phyloP scores from a whole-genome alignment of 1,284 basidiomycete genomes.

The Sporisorium scitamineum region DNA sequence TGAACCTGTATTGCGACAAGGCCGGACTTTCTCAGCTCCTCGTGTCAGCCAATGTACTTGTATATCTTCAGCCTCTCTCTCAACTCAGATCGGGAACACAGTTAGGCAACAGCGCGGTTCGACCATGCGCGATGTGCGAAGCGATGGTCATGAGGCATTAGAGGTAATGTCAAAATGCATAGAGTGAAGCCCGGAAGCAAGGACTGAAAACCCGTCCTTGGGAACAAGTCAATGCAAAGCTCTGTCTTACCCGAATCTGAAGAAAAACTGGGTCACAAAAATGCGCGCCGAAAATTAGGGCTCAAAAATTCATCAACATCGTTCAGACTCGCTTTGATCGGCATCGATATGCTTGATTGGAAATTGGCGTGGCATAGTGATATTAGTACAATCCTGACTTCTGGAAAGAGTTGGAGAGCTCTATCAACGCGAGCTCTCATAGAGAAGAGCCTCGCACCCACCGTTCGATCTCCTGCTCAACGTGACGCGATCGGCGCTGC shows the following conservation, averaged over 20 bases:
- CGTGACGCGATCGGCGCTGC: slow-evolving; percentile 42
- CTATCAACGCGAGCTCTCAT: background rate
- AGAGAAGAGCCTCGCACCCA: slow-evolving; percentile 36
- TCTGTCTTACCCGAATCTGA: no score
- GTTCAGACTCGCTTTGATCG: background rate
- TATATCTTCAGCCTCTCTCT: background rate
- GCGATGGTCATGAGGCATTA: background rate
- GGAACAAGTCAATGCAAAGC: no score
- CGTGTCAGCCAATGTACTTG: slow-evolving; percentile 9
- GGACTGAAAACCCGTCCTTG: no score
- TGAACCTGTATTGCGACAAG: background rate
- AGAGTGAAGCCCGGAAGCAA: no score
- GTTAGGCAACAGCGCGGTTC: background rate
- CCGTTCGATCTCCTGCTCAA: slow-evolving; percentile 44
- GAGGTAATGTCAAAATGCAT: no score
- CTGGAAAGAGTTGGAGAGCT: background rate
- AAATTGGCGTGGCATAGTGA: background rate
- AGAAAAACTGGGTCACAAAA: no score
- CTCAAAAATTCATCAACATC: background rate
- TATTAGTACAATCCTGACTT: no score
- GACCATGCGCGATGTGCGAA: background rate
- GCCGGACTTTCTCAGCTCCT: background rate
- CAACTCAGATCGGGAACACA: background rate
- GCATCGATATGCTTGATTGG: no score
- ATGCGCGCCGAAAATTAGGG: no score